phyloP scores from a whole-genome alignment of 208 protist species.

The Acanthamoeba lenticulata region DNA sequence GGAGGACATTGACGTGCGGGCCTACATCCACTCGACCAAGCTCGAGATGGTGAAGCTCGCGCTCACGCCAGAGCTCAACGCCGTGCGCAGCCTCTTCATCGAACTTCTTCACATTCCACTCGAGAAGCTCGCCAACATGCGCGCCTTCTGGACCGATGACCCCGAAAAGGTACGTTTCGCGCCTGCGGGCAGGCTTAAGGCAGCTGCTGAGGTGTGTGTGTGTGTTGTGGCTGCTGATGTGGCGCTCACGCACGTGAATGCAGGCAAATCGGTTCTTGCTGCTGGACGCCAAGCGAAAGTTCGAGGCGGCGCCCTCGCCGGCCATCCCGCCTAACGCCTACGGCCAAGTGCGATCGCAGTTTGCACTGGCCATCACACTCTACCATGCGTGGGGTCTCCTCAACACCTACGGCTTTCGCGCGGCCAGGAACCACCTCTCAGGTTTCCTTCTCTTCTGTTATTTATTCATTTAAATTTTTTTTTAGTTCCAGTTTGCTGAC shows the following conservation, averaged over 20 bases:
- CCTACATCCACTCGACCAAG: conserved; percentile 81
- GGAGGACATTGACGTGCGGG: conserved; percentile 79
- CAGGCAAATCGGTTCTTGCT: conserved; percentile 33
- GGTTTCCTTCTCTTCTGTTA: background rate
- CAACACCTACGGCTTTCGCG: conserved; percentile 67
- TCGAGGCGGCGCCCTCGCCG: conserved; percentile 31
- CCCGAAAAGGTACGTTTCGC: conserved; percentile 65
- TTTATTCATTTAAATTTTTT: background rate
- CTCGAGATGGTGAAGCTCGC: conserved; percentile 74
- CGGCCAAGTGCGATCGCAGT: conserved; percentile 60
- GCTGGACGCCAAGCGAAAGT: conserved; percentile 13
- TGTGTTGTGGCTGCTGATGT: background rate
- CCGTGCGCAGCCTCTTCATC: conserved; percentile 12
- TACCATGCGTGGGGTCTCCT: conserved; percentile 73
- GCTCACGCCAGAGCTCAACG: background rate
- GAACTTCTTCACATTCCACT: conserved; percentile 68
- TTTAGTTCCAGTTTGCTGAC: background rate
- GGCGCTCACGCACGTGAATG: background rate
- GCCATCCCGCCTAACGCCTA: conserved; percentile 36
- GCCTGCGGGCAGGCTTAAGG: background rate
- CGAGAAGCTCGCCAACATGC: conserved; percentile 26
- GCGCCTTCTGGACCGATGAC: conserved; percentile 65
- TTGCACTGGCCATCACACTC: conserved; percentile 75
- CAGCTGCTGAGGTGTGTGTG: too few species aligned
- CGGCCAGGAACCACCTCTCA: background rate